Percentiles rank a stretch among this genome's conserved stretches.
These are phyloP conservation scores for Dacryopinax primogenitus DNA, from an alignment of 768 basidiomycete genomes.

Conservation along the genomic window DNA sequence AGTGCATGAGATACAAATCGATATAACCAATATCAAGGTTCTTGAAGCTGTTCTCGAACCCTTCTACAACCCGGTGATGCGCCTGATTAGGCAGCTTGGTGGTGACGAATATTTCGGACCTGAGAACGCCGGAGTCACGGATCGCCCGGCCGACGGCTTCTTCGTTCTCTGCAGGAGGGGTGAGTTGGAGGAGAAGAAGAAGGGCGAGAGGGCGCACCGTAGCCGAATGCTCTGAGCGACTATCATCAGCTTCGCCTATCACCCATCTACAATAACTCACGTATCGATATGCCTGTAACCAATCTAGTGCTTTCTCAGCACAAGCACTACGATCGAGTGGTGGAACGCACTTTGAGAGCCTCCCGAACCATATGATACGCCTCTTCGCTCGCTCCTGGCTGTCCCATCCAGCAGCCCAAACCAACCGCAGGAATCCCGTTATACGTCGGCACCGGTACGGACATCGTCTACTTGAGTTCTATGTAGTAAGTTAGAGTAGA, in stretches of 20 bases:
- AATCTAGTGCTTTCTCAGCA: neutral
- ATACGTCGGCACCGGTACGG: neutral
- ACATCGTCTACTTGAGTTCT: too few relatives aligned
- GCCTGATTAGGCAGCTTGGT: constrained; percentile 20
- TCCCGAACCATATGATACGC: neutral
- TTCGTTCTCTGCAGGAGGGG: constrained; percentile 31
- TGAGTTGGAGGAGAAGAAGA: neutral
- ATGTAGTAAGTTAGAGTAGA: neutral
- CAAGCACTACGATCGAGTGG: neutral
- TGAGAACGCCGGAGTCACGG: constrained; percentile 22
- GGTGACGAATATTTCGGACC: constrained; percentile 21
- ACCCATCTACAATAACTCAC: neutral
- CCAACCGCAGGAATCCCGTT: neutral
- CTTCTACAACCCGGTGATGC: constrained; percentile 16
- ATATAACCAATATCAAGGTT: constrained; percentile 18
- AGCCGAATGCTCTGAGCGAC: neutral
- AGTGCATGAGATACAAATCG: constrained; percentile 22
- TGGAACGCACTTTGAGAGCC: neutral
- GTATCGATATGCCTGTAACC: constrained; percentile 5
- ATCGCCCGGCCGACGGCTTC: constrained; percentile 36
- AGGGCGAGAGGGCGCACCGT: neutral
- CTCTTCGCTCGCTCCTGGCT: neutral
- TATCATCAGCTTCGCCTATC: neutral
- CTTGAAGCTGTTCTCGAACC: constrained; percentile 16
- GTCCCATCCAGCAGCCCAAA: neutral